phyloP scores from a whole-genome alignment of 208 protist species.

The Trypanosoma brucei region DNA sequence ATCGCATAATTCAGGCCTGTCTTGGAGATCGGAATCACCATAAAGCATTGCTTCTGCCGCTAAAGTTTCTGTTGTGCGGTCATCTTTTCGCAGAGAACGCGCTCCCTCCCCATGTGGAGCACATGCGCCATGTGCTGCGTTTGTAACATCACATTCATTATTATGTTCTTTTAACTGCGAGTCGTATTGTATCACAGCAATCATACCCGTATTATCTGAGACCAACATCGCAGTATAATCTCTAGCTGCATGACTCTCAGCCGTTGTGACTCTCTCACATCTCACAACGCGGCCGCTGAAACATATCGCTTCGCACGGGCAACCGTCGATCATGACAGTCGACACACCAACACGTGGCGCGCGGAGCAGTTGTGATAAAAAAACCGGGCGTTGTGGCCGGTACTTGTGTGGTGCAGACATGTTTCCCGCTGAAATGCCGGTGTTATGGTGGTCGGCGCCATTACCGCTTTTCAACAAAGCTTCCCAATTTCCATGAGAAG shows the following conservation, averaged over 20 bases:
- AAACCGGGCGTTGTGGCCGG: conserved; percentile 9
- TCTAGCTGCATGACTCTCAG: conserved; percentile 12
- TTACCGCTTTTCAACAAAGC: no score
- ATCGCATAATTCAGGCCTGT: background rate
- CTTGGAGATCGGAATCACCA: background rate
- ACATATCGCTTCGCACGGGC: conserved; percentile 30
- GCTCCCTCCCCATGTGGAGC: background rate
- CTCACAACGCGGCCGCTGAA: conserved; percentile 50
- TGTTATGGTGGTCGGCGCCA: no score
- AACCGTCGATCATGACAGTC: conserved; percentile 36
- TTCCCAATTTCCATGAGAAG: no score
- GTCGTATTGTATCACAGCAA: conserved; percentile 30
- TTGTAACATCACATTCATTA: no score
- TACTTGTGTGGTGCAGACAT: background rate
- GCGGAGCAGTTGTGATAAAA: conserved; percentile 11
- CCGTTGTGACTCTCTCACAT: conserved; percentile 15
- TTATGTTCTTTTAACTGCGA: no score
- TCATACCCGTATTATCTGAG: conserved; percentile 25
- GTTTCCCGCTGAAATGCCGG: background rate
- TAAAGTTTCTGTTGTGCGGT: background rate
- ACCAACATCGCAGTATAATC: conserved; percentile 27
- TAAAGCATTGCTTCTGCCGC: background rate
- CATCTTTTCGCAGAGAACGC: background rate
- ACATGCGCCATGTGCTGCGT: no score
- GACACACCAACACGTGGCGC: conserved; percentile 32